phyloP scores from a whole-genome alignment of 202 grass and related monocot species.

The Setaria viridis region DNA sequence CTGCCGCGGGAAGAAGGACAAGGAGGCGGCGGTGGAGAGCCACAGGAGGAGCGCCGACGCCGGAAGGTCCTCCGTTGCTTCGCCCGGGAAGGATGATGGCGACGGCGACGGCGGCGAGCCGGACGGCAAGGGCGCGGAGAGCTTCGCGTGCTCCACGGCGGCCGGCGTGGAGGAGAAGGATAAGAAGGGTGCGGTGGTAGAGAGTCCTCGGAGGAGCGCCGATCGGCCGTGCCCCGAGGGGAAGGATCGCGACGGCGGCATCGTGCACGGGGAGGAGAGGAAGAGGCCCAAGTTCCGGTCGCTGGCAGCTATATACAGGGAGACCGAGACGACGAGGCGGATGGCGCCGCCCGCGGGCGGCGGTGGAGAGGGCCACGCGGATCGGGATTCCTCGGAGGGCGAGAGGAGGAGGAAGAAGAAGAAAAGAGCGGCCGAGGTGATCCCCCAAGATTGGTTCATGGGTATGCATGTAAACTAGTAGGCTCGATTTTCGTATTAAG shows the following conservation, averaged over 20 bases:
- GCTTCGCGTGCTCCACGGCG: conserved; percentile 18
- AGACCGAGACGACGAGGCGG: not conserved
- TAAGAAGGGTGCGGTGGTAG: not conserved
- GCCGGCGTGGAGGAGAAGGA: not conserved
- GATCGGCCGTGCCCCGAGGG: not conserved
- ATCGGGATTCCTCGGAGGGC: conserved; percentile 5
- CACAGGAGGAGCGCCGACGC: not conserved
- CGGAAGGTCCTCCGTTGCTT: not conserved
- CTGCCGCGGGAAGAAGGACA: not conserved
- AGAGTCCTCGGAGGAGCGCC: not conserved
- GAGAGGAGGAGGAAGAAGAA: not conserved
- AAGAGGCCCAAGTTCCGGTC: conserved; percentile 50
- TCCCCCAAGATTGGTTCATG: not conserved
- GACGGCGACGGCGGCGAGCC: conserved; percentile 3
- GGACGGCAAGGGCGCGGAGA: conserved; percentile 27
- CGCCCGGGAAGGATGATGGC: not conserved
- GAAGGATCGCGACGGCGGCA: conserved; percentile 7
- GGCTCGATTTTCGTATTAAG: not conserved
- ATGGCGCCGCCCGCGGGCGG: not conserved
- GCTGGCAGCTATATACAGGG: conserved; percentile 44
- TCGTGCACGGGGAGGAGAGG: conserved; percentile 37
- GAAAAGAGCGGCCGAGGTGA: not conserved
- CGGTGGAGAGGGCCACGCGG: not conserved
- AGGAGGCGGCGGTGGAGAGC: conserved; percentile 35
- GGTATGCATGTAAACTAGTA: not conserved